phyloP scores from a whole-genome alignment of 331 rosid species.

The Malus hybrid region DNA sequence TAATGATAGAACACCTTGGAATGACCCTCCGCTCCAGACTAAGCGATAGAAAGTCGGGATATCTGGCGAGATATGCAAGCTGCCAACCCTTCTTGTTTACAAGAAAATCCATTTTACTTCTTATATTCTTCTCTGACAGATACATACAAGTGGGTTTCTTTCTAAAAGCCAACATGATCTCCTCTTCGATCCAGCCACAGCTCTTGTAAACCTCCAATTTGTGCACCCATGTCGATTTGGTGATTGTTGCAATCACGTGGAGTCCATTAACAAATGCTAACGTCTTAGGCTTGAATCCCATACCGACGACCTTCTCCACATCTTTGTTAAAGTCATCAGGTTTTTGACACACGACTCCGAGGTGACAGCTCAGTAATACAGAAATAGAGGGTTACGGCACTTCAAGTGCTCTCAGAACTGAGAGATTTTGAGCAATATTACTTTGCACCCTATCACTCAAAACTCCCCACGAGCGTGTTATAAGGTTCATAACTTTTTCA shows the following conservation, averaged over 20 bases:
- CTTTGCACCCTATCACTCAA: not conserved
- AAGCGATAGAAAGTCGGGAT: not conserved
- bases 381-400: not conserved
- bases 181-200: conserved; percentile 18
- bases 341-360: not conserved
- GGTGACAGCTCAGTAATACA: not conserved
- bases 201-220: not conserved
- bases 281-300: conserved; percentile 2
- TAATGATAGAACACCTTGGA: conserved; percentile 16
- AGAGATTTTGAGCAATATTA: not conserved
- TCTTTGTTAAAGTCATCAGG: not conserved
- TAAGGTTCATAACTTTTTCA: not conserved
- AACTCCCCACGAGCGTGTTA: not conserved
- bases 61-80: conserved; percentile 3
- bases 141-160: conserved; percentile 14
- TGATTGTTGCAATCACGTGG: not conserved
- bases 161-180: conserved; percentile 12
- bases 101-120: not conserved
- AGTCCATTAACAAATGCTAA: conserved; percentile 2
- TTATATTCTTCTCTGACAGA: conserved; percentile 10
- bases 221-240: conserved; percentile 9
- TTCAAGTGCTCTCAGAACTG: not conserved
- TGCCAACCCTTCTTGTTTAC: conserved; percentile 12
- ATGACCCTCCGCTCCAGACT: conserved; percentile 18
- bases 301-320: not conserved